Conservation (phyloP, 148 eudicot genomes). For the Agrostemma githago region DNA sequence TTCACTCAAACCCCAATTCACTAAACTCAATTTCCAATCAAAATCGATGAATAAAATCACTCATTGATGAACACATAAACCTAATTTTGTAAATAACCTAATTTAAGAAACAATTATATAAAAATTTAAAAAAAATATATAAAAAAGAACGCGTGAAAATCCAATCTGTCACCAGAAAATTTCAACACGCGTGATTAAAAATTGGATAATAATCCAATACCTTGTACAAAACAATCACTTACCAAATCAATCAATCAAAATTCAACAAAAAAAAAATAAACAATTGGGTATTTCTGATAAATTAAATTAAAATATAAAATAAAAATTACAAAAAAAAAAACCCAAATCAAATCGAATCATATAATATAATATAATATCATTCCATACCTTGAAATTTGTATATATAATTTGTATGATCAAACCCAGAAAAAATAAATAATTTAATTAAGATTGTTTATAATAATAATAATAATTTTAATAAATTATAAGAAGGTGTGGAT, state of each 20-base stretch:
- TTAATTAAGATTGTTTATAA: no score
- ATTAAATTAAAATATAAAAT: constrained; percentile 13
- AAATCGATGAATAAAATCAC: neutral
- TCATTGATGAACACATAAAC: neutral
- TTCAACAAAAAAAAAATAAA: neutral
- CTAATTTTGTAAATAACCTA: neutral
- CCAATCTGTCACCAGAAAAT: constrained; percentile 21
- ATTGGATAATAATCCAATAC: neutral
- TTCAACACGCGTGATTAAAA: constrained; percentile 6
- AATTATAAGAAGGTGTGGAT: constrained; percentile 3
- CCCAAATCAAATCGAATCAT: neutral
- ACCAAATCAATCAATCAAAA: neutral
- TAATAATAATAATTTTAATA: neutral
- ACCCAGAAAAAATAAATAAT: neutral
- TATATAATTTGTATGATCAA: constrained; percentile 1
- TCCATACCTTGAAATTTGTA: constrained; percentile 3
- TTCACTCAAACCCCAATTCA: constrained; percentile 3
- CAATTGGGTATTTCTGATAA: neutral
- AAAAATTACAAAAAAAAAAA: neutral
- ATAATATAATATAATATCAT: neutral
- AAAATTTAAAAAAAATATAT: neutral
- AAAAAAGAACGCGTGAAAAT: constrained; percentile 19
- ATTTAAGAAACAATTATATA: neutral
- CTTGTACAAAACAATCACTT: neutral
- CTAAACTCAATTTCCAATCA: constrained; percentile 11